A percentile compares a stretch with the other conserved stretches of the same genome.
phyloP scores from a whole-genome alignment of 768 basidiomycete genomes.

The Clathrus columnatus region DNA sequence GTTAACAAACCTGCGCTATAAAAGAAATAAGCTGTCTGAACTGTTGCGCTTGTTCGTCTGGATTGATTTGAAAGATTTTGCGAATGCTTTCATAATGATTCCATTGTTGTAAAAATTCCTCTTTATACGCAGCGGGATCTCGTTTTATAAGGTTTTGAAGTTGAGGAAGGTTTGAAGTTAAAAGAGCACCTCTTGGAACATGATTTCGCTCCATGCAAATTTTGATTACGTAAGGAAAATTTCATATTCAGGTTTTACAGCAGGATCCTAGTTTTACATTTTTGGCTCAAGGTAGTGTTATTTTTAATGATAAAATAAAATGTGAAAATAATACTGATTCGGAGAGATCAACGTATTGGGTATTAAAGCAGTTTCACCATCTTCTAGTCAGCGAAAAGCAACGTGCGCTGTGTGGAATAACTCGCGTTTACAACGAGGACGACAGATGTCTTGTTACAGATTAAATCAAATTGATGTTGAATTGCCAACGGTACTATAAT shows the following conservation, averaged over 20 bases:
- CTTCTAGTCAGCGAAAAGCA: too few species aligned
- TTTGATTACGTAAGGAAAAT: not conserved
- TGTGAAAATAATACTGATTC: too few species aligned
- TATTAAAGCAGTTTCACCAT: too few species aligned
- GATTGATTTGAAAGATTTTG: conserved; percentile 74
- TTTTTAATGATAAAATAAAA: too few species aligned
- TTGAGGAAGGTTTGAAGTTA: conserved; percentile 87
- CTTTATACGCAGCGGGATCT: conserved; percentile 81
- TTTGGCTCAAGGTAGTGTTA: too few species aligned
- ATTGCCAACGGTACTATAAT: conserved; percentile 52
- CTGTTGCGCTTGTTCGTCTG: conserved; percentile 76
- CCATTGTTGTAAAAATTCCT: conserved; percentile 96
- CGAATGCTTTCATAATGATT: conserved; percentile 86
- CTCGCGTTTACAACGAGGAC: not conserved
- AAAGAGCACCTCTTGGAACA: conserved; percentile 51
- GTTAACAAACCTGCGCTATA: conserved; percentile 62
- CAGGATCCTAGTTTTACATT: too few species aligned
- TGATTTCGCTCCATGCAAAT: conserved; percentile 13
- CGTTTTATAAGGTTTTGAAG: conserved; percentile 96
- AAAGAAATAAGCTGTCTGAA: conserved; percentile 87
- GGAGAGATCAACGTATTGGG: too few species aligned
- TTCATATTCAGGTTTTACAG: too few species aligned
- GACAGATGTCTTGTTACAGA: not conserved
- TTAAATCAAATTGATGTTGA: not conserved
- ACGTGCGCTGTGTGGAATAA: not conserved